Base-by-base conservation (phyloP, 805 yeast genomes). In the Cyberlindnera maclurae region DNA sequence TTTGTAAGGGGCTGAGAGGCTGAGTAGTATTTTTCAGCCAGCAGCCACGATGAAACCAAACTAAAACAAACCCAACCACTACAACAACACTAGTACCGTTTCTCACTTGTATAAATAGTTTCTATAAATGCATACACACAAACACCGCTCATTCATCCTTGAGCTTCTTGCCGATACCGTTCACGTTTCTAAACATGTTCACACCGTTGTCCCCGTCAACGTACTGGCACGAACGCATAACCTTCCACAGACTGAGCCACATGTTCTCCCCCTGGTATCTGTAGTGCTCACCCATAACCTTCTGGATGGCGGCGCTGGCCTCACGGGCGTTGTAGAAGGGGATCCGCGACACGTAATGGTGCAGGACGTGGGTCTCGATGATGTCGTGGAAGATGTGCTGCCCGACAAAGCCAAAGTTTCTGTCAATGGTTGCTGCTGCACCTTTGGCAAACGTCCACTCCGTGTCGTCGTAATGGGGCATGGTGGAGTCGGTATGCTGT, bases 311-410 rank as follows among this genome's bases (percentile, higher is more conserved):
- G 41, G 66, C 86, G 43, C 85, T 71, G 35, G 83, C 93, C 55
- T 75, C 78, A 59, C 90, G 71, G 20, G 81, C 94, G 51, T 84
- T 80, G 71, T 86, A 86, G 67, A 85, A 85, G 33, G 95, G 95
- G 50, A 86, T 83, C 61, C 94, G 70, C 11, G 89, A 79, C 46
- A 75, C 79, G 61, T 75, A 86, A 64, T 86, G 95, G 66, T 86
- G 95, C 52, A 82, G 70, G 37, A 86, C 95, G 59, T 86, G 95
- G 38, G 95, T 86, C 66, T 86, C 95, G 55, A 85, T 84, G 55
- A 86, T 86, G 60, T 82, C 94, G 63, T 86, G 95, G 78, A 85
- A 81, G 54, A 84, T 68, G 70, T 76, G 75, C 59, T 74, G 71
- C 41, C 81, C 82, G 38, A 76, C 57, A 43, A 76, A 73, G 10